These are phyloP conservation scores for Edaphochlamys debaryana DNA, from an alignment of 139 green algal species.

Conservation along the genomic window DNA sequence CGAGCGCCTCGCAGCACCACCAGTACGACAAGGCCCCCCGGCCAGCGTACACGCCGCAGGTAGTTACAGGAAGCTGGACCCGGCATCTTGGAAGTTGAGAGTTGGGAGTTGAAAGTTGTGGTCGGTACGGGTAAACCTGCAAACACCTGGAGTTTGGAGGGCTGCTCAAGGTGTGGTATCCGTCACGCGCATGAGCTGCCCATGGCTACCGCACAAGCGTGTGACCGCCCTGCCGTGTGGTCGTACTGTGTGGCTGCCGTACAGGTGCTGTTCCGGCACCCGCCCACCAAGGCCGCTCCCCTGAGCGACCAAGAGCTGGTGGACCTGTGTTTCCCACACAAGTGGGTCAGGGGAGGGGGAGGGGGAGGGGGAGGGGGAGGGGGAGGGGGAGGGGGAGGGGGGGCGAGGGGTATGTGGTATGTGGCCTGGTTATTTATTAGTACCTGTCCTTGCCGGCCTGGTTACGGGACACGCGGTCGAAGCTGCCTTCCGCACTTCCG, in stretches of 20 bases:
- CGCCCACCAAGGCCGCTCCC: constrained; percentile 17
- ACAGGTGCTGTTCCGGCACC: constrained; percentile 70
- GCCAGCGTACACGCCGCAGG: constrained; percentile 12
- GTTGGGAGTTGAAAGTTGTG: no score
- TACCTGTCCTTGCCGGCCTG: not conserved
- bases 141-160: not conserved
- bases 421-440: not conserved
- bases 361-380: no score
- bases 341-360: constrained; percentile 15
- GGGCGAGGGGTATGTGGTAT: not conserved
- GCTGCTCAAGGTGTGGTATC: no score
- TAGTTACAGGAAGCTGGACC: no score
- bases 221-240: not conserved
- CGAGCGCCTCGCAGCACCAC: not conserved
- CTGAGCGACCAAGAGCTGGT: constrained; percentile 68
- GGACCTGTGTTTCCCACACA: constrained; percentile 82
- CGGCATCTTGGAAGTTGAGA: no score
- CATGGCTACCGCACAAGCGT: not conserved
- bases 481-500: no score
- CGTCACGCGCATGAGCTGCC: no score
- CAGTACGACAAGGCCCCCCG: constrained; percentile 15
- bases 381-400: no score
- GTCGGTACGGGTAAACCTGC: not conserved
- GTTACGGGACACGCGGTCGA: not conserved
- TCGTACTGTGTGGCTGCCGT: not conserved